phyloP scores from a whole-genome alignment of 208 protist genomes.

The Trypanosoma lewisi region DNA sequence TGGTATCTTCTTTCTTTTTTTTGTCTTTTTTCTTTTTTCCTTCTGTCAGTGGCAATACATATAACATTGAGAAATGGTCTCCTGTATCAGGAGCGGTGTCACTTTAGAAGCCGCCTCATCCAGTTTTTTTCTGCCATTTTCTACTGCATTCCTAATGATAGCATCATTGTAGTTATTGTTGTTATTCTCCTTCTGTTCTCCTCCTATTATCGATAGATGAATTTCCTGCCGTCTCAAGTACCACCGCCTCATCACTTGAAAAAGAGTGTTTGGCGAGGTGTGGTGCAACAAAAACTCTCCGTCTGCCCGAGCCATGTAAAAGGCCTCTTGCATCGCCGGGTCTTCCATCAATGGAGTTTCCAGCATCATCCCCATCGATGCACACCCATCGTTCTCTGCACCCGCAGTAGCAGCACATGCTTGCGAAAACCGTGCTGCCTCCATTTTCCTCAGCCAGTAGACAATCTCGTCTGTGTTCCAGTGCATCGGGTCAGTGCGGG shows the following conservation, averaged over 20 bases:
- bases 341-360: conserved; percentile 47
- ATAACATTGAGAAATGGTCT: conserved; percentile 83
- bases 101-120: conserved; percentile 46
- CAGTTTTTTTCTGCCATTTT: conserved; percentile 30
- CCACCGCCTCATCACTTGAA: conserved; percentile 80
- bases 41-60: conserved; percentile 41
- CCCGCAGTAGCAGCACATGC: background rate
- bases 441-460: conserved; percentile 44
- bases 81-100: conserved; percentile 51
- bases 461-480: conserved; percentile 73
- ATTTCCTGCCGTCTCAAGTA: conserved; percentile 62
- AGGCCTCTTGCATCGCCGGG: conserved; percentile 60
- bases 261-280: conserved; percentile 59
- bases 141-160: background rate
- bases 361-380: too few species aligned
- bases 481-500: conserved; percentile 54
- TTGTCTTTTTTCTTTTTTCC: background rate
- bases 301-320: conserved; percentile 51
- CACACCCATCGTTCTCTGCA: too few species aligned
- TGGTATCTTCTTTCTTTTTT: background rate
- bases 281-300: conserved; percentile 71
- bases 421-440: conserved; percentile 8
- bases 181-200: conserved; percentile 7
- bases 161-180: background rate
- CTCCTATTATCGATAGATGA: conserved; percentile 27